A percentile compares a stretch with the other conserved stretches of the same genome.
Evolutionary conservation across 2,329 filamentous ascomycete species (phyloP).

Genomic region (Fusarium caatingaense): DNA sequence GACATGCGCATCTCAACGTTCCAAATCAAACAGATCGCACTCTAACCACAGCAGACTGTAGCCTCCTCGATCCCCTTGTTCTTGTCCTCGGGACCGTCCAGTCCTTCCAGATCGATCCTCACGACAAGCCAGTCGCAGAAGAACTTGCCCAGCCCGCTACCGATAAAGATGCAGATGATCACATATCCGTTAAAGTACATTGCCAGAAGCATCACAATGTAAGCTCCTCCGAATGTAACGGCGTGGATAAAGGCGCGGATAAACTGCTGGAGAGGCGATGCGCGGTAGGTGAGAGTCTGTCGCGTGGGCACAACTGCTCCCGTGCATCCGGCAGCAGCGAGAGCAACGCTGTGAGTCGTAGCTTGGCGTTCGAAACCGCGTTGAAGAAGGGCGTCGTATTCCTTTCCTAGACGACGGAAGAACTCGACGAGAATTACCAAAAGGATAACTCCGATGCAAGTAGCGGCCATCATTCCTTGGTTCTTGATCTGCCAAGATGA

Average conservation of each 20-base stretch:
- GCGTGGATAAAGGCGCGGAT: conserved; percentile 75
- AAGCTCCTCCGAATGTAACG: conserved; percentile 77
- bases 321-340: conserved; percentile 35
- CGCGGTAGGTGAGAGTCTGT: conserved; percentile 58
- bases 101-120: conserved; percentile 52
- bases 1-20: background rate
- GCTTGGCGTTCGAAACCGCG: conserved; percentile 58
- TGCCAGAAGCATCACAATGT: conserved; percentile 78
- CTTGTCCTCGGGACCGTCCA: conserved; percentile 40
- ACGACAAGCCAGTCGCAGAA: conserved; percentile 64
- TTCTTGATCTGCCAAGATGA: conserved; percentile 77
- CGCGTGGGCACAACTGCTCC: conserved; percentile 40
- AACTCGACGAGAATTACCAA: conserved; percentile 78
- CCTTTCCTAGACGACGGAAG: conserved; percentile 75
- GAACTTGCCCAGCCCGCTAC: conserved; percentile 64
- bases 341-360: conserved; percentile 40
- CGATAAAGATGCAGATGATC: conserved; percentile 79
- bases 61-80: conserved; percentile 57
- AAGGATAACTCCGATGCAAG: conserved; percentile 79
- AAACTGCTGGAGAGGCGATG: conserved; percentile 72
- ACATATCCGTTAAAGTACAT: conserved; percentile 77
- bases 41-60: conserved; percentile 59
- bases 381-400: conserved; percentile 76
- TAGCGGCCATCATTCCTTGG: conserved; percentile 78
- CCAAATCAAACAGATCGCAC: background rate